A percentile compares a stretch with the other conserved stretches of the same genome.
Conservation (phyloP, 2,329 filamentous ascomycete species). For the Chaetomium globosum region DNA sequence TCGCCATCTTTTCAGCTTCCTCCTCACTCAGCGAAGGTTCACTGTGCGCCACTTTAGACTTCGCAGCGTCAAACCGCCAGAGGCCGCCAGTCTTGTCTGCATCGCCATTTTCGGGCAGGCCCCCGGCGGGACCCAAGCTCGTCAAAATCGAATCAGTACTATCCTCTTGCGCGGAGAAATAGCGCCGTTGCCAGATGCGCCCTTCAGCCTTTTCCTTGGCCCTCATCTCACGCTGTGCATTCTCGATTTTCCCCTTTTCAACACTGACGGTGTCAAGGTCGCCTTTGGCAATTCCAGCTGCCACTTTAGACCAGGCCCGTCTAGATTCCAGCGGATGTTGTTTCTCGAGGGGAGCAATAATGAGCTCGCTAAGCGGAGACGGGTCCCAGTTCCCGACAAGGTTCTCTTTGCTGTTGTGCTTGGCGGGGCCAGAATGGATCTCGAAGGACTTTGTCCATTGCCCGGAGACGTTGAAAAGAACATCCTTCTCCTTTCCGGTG, state of each 20-base stretch:
- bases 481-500: slow-evolving; percentile 71
- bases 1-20: slow-evolving; percentile 41
- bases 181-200: slow-evolving; percentile 77
- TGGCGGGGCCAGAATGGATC: slow-evolving; percentile 67
- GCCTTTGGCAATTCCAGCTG: slow-evolving; percentile 74
- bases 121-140: slow-evolving; percentile 50
- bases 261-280: slow-evolving; percentile 78
- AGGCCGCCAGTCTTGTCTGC: slow-evolving; percentile 63
- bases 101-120: slow-evolving; percentile 56
- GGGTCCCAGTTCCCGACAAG: slow-evolving; percentile 65
- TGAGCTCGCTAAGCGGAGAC: slow-evolving; percentile 66
- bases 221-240: slow-evolving; percentile 75
- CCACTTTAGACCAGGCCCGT: slow-evolving; percentile 85
- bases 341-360: slow-evolving; percentile 69
- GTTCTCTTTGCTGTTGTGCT: slow-evolving; percentile 51
- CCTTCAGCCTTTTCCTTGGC: slow-evolving; percentile 74
- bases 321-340: slow-evolving; percentile 88
- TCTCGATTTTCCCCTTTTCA: slow-evolving; percentile 89
- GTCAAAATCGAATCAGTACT: slow-evolving; percentile 50
- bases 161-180: slow-evolving; percentile 66
- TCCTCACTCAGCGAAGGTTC: slow-evolving; percentile 42
- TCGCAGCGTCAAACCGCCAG: slow-evolving; percentile 57
- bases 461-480: slow-evolving; percentile 79
- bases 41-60: slow-evolving; percentile 48
- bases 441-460: slow-evolving; percentile 87